Evolutionary conservation across 2,329 filamentous ascomycete species (phyloP), one percentile per base, ranked within the genome.

Genomic region (Ophiocordyceps camponoti-leonardi): DNA sequence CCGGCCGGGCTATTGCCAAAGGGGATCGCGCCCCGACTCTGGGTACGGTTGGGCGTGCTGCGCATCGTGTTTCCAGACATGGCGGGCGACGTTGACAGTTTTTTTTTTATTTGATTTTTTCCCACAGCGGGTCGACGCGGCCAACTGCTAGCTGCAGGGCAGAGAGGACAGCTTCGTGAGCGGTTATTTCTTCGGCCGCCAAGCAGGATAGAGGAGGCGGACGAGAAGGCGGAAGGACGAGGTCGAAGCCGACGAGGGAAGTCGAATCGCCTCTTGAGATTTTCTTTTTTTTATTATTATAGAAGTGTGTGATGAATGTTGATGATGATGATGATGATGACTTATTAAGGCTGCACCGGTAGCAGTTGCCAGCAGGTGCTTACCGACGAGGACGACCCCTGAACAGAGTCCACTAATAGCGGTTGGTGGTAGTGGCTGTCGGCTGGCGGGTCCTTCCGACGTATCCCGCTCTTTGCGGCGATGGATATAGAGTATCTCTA

Each of bases 1-100:
- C 55, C 35, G 46, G 65, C 65, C 48, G 75, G 78, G 61, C 76
- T 81, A 63, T 72, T 77, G 59, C 64, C 63, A 61, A 80, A 81
- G 51, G 75, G 74, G 49, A 76, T 66, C 53, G 65, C 66, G 52
- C 72, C 75, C 55, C 79, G 73, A 53, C 66, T 63, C 64, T 81
- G 67, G 52, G 65, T 67, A 51, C 76, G 73, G 60, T 59, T 82
- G 54, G 82, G 81, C 50, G 81, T 85, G 54, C 79, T 79, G 68
- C 82, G 74, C 64, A 81, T 70, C 48, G 81, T 84, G 58, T 70
- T 72, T 58, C 67, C 67, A 49, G 73, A 75, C 72, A 76, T 75
- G 58, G 59, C 54, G 54, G 50, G 33, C 22, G 33, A 11, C 14
- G 13, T 33, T 33, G 39, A 41, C 39, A 42, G 40, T 13, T 33